Evolutionary conservation across 305 asterid genomes (phyloP), one percentile per base, ranked within the genome.

Genomic region (Ilex paraguariensis): DNA sequence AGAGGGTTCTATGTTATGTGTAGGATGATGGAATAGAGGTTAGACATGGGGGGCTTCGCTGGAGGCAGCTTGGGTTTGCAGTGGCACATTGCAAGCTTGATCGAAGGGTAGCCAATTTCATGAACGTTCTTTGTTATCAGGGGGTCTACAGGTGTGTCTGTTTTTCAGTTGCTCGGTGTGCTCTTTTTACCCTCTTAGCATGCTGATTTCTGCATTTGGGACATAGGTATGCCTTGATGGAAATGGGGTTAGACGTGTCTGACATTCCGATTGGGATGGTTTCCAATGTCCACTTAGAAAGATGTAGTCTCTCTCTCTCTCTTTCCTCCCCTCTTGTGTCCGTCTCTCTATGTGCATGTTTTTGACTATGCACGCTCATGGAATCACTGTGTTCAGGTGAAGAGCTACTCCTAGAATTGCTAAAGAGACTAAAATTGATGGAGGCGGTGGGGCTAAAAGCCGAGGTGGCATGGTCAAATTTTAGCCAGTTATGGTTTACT

Each of bases 21-120:
- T 67, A 89, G 98, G 97, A 78, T 3, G 95, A 90, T n/a, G 99
- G 96, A 5, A 67, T 87, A 50, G 99, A 93, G 45, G 95, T 90
- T 44, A 67, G 96, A 69, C 93, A 86, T 15, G 99, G 97, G 0
- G 97, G 82, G 9, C 81, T 86, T 42, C 89, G 79, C 31, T 76
- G 86, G 53, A 66, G 97, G 72, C 97, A 87, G 48, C 92, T 79
- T 0, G 97, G 95, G 4, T 64, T 62, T n/a, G 95, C 97, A 3
- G 92, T 61, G 5, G 64, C 79, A 3, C 99, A 90, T 58, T 60
- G 95, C 75, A 90, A 86, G 73, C 96, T 93, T 14, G 91, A 90
- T 59, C 81, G 95, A 0, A 68, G 65, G 82, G 96, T 93, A 54
- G 99, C 87, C 13, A 83, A 76, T 75, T 71, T 93, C 56, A 78